Conservation (phyloP, 495 filamentous ascomycete species). For the Apiosordaria backusii region DNA sequence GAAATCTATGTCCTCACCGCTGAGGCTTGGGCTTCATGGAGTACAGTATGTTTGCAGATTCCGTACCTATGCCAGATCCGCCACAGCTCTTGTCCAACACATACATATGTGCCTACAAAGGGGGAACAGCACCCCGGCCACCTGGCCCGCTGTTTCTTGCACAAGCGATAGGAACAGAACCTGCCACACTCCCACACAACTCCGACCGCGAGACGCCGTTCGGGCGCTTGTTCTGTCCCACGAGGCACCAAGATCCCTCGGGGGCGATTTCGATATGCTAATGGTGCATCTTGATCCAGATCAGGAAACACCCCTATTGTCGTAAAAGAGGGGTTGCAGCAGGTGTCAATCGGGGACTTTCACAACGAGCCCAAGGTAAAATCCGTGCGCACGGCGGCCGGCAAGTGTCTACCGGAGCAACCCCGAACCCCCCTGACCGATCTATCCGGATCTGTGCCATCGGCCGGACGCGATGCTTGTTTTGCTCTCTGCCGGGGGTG, state of each 20-base stretch:
- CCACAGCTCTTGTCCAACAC: not conserved
- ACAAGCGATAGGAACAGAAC: slow-evolving; percentile 13
- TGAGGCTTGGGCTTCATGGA: not conserved
- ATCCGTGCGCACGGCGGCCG: not conserved
- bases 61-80: not conserved
- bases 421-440: not conserved
- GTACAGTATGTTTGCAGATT: too few species aligned
- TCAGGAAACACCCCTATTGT: not conserved
- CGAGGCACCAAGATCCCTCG: not conserved
- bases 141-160: not conserved
- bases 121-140: slow-evolving; percentile 3
- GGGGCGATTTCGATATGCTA: not conserved
- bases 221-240: not conserved
- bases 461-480: slow-evolving; percentile 1
- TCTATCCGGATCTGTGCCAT: slow-evolving; percentile 1
- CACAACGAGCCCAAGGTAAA: not conserved
- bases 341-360: not conserved
- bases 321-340: not conserved
- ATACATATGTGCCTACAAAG: not conserved
- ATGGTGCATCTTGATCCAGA: slow-evolving; percentile 1
- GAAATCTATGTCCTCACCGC: not conserved
- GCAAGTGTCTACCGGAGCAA: not conserved
- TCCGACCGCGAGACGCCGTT: not conserved
- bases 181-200: slow-evolving; percentile 10
- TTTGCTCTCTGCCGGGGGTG: slow-evolving; percentile 1